Evolutionary conservation across 2,329 filamentous ascomycete species (phyloP), one percentile per base, ranked within the genome.

Genomic region (Basipetospora chlamydospora): DNA sequence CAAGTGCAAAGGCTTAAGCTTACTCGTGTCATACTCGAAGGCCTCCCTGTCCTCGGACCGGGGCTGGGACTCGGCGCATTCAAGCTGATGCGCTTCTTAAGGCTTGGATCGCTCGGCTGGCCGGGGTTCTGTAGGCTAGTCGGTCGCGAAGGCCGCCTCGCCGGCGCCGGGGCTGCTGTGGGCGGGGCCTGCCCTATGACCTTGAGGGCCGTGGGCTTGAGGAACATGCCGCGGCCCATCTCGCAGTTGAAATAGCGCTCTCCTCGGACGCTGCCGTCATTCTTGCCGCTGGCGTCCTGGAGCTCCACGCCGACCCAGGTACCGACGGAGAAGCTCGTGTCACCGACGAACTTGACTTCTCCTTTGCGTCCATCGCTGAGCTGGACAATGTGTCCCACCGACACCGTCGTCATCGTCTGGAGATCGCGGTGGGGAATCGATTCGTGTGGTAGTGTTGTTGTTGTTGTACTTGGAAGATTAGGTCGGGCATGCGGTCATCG

Each of bases 261-360:
- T 42, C 85, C 87, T 55, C 88, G 74, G 32, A 96, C 84, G 38
- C 81, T 80, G 44, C 88, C 88, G 66, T 96, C 85, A 49, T 96
- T 96, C 64, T 96, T 96, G 22, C 90, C 88, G 15, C 70, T 73
- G 37, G 77, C 66, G 32, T 84, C 80, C 36, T 85, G 76, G 39
- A 96, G 72, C 62, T 94, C 87, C 41, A 96, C 73, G 44, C 88
- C 88, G 41, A 95, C 67, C 85, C 87, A 96, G 42, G 82, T 76
- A 43, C 87, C 88, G 5, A 69, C 63, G 40, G 85, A 77, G 58
- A 96, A 94, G 47, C 72, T 64, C 26, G 88, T 85, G 38, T 70
- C 63, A 49, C 90, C 90, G 42, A 84, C 65, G 58, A 83, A 98
- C 48, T 83, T 83, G 44, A 98, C 72, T 41, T 72, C 71, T 47